Percentiles rank a stretch among this genome's conserved stretches.
Conservation (phyloP, 2,329 filamentous ascomycete species). For the Fusarium sp. region DNA sequence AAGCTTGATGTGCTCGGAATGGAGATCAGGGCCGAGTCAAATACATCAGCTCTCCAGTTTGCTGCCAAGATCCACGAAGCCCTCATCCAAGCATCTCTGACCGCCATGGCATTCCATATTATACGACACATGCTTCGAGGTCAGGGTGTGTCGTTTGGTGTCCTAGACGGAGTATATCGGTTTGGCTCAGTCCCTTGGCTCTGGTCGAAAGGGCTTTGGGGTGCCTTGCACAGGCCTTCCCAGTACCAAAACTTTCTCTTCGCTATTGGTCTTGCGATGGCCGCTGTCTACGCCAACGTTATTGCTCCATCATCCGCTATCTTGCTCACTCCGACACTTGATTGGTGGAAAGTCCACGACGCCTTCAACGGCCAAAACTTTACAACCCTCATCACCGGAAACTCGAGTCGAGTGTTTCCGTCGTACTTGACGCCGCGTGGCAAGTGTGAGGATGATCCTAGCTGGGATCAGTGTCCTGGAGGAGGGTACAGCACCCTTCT, state of each 20-base stretch:
- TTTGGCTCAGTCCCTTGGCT: background rate
- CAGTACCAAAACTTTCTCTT: background rate
- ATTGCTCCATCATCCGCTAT: background rate
- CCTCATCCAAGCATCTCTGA: background rate
- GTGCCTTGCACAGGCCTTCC: accelerated
- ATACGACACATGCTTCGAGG: background rate
- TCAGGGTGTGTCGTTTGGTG: background rate
- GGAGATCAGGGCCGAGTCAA: background rate
- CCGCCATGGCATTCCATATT: background rate
- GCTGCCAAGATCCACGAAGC: background rate
- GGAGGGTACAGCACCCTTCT: background rate
- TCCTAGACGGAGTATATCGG: accelerated
- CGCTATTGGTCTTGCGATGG: background rate
- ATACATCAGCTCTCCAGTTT: background rate
- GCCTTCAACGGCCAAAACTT: background rate
- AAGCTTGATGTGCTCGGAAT: background rate
- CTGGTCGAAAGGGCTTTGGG: background rate
- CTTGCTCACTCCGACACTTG: background rate
- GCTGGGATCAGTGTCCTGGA: background rate
- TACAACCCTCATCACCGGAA: background rate
- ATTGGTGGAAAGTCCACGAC: background rate
- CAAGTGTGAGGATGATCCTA: background rate
- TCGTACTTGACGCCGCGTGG: background rate
- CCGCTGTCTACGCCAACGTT: background rate
- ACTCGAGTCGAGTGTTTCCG: background rate